Base-by-base conservation (phyloP, 441 rosid genomes). In the Populus hybrid region DNA sequence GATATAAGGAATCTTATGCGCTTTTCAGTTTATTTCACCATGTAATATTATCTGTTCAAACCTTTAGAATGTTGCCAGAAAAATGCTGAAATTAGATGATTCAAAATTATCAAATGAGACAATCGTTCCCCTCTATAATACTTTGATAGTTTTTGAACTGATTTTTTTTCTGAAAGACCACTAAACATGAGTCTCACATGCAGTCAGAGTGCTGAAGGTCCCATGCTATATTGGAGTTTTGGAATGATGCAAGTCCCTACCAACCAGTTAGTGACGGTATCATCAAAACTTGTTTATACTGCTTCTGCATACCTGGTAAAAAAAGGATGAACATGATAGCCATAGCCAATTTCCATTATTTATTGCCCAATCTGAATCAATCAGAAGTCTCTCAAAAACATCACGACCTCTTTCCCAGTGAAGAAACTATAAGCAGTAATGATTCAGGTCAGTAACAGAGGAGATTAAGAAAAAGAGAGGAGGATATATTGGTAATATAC, bases 371-470 rank as follows among this genome's bases (percentile, higher is more conserved):
- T 95, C 99, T 65, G 97, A 92, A 87, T 95, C 99, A 69, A 92
- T 92, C 81, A 95, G 81, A 77, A 95, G 93, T 77, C 99, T 89
- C 85, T 92, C 98, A 40, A 95, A 95, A 77, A 95, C 92, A 82
- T 95, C 95, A 42, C 99, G 91, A 68, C 99, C 99, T 90, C 90
- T 90, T 82, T 95, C 99, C 99, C 99, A 95, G 36, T 95, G 98
- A 74, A 91, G 87, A 87, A 95, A 95, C 99, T 95, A 85, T 65
- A 75, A 88, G 77, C 81, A 88, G 79, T 84, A 77, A 78, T 20
- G 42, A 75, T 72, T 78, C 82, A 80, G 28, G 68, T 85, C 77
- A 82, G 75, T 42, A 72, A 42, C 61, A 63, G 65, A 70, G 69
- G 12, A 76, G 26, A 59, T 26, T 2, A 74, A 21, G 5, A 57